Evolutionary conservation across 164 flowering plant species (phyloP).

Genomic region (Paratinospora sagittata): DNA sequence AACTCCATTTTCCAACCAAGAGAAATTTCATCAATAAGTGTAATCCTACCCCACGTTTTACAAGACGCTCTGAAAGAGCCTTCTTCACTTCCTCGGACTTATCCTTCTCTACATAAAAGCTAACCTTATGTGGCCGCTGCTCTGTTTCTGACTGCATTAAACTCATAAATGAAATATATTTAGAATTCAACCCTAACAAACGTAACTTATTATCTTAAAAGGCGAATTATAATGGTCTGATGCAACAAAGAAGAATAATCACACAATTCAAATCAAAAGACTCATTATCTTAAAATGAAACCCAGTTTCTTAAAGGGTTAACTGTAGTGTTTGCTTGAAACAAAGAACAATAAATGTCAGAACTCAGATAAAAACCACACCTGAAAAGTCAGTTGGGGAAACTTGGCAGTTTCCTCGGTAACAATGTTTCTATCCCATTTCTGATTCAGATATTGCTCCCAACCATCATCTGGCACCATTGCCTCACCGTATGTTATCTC

Average conservation of each 20-base stretch:
- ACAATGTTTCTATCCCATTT: slow-evolving; percentile 83
- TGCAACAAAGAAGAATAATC: neutral
- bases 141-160: slow-evolving; percentile 78
- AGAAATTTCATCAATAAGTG: neutral
- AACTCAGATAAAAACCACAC: slow-evolving; percentile 26
- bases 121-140: slow-evolving; percentile 87
- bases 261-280: neutral
- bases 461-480: slow-evolving; percentile 87
- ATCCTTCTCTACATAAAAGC: slow-evolving; percentile 77
- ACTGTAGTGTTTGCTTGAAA: neutral
- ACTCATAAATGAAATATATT: slow-evolving; percentile 4
- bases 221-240: no score
- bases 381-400: slow-evolving; percentile 81
- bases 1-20: neutral
- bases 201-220: neutral
- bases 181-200: slow-evolving; percentile 6
- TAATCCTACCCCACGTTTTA: slow-evolving; percentile 72
- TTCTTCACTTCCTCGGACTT: slow-evolving; percentile 65
- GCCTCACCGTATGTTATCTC: slow-evolving; percentile 88
- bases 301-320: neutral
- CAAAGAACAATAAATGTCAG: neutral
- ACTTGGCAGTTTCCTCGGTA: slow-evolving; percentile 67
- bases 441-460: slow-evolving; percentile 66
- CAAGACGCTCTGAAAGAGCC: slow-evolving; percentile 46
- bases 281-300: neutral